Conservation (phyloP, 1,139 yeast genomes). For the Saccharomycopsis hybrid region DNA sequence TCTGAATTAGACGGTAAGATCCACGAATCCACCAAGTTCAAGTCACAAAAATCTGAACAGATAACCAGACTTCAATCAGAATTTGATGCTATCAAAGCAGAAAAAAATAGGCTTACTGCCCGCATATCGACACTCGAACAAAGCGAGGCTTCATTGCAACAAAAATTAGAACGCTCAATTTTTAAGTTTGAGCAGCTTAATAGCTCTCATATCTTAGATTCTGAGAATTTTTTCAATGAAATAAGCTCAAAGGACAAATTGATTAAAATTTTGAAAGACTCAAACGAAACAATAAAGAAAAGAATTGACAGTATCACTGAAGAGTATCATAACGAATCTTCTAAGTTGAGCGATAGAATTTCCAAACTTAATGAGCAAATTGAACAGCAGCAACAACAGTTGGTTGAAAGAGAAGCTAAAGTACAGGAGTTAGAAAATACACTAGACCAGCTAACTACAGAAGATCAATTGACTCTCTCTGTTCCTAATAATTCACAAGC, state of each 20-base stretch:
- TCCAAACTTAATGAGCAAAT: constrained; percentile 26
- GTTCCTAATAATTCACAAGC: constrained; percentile 18
- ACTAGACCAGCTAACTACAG: constrained; percentile 34
- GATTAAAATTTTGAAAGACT: constrained; percentile 50
- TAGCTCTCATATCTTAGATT: constrained; percentile 40
- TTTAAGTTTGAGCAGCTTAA: constrained; percentile 41
- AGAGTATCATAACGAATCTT: constrained; percentile 33
- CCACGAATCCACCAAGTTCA: constrained; percentile 24
- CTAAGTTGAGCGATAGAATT: constrained; percentile 19
- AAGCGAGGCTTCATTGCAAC: constrained; percentile 3
- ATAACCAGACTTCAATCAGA: constrained; percentile 25
- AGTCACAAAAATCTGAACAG: constrained; percentile 27
- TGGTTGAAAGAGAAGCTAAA: constrained; percentile 27
- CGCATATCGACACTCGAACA: constrained; percentile 1
- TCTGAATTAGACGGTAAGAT: constrained; percentile 33
- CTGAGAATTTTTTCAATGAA: constrained; percentile 55
- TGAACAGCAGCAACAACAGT: constrained; percentile 31
- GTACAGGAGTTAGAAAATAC: constrained; percentile 39
- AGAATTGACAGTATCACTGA: constrained; percentile 46
- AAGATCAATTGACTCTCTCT: constrained; percentile 15
- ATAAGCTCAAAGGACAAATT: constrained; percentile 58
- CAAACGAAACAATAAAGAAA: constrained; percentile 28
- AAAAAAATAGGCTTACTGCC: not conserved
- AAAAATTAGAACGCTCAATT: constrained; percentile 34
- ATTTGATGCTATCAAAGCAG: constrained; percentile 31